Conservation (phyloP, 495 filamentous ascomycete species). For the Penicillium coprophilum region DNA sequence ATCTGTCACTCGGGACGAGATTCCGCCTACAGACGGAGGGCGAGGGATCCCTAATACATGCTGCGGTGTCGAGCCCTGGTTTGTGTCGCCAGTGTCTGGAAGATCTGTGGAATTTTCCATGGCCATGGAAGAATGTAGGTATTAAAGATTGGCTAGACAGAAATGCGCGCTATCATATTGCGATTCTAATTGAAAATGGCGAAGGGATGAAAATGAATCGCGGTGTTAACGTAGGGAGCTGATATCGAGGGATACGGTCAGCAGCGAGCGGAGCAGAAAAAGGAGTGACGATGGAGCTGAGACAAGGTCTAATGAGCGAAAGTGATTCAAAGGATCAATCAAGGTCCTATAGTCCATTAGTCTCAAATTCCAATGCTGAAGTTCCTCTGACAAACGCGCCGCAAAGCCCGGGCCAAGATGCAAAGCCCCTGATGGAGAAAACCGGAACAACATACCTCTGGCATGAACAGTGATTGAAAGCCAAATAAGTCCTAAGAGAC, state of each 20-base stretch:
- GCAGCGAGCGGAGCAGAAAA: conserved; percentile 14
- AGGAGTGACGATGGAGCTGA: conserved; percentile 18
- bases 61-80: conserved; percentile 23
- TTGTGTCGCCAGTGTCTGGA: conserved; percentile 30
- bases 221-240: neutral
- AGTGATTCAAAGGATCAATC: conserved; percentile 11
- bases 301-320: conserved; percentile 10
- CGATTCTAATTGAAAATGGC: neutral
- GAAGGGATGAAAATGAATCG: conserved; percentile 4
- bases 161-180: conserved; percentile 26
- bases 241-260: neutral
- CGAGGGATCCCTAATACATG: conserved; percentile 46
- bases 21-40: conserved; percentile 54
- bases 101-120: conserved; percentile 34
- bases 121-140: neutral
- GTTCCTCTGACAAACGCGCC: conserved; percentile 18
- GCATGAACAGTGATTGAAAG: conserved; percentile 6
- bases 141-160: conserved; percentile 16
- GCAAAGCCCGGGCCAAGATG: conserved; percentile 14
- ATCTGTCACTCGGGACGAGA: conserved; percentile 86
- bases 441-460: conserved; percentile 14
- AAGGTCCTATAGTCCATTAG: conserved; percentile 13
- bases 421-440: conserved; percentile 24
- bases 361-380: neutral
- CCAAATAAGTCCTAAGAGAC: conserved; percentile 10